Conservation (phyloP, 192 early-diverging fungal genomes). For the Coemansia sp. region DNA sequence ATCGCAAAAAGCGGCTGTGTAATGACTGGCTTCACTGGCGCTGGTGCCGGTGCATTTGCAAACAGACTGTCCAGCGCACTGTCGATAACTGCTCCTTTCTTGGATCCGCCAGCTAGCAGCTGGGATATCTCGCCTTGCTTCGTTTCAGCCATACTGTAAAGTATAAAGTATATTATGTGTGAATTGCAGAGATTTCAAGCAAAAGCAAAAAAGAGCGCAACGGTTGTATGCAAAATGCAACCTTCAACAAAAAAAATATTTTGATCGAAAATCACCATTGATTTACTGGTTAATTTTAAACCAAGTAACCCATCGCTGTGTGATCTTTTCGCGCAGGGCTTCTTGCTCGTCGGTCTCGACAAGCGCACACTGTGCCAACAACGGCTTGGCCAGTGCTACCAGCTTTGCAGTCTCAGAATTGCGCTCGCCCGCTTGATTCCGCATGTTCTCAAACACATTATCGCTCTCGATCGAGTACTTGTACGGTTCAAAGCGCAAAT, state of each 20-base stretch:
- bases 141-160: not conserved
- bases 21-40: slow-evolving; percentile 15
- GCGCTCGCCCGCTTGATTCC: slow-evolving; percentile 14
- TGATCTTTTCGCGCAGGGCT: slow-evolving; percentile 10
- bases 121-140: slow-evolving; percentile 38
- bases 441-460: slow-evolving; percentile 11
- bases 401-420: slow-evolving; percentile 24
- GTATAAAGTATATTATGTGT: not conserved
- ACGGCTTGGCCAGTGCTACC: slow-evolving; percentile 17
- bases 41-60: slow-evolving; percentile 54
- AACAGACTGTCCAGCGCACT: slow-evolving; percentile 62
- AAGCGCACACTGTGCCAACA: slow-evolving; percentile 35
- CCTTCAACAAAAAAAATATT: not conserved
- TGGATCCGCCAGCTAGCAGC: slow-evolving; percentile 34
- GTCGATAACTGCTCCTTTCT: slow-evolving; percentile 46
- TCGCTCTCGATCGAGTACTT: slow-evolving; percentile 8
- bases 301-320: slow-evolving; percentile 31
- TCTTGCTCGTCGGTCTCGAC: slow-evolving; percentile 28
- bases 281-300: slow-evolving; percentile 11
- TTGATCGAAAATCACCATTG: not conserved
- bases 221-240: not conserved
- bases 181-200: not conserved
- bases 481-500: slow-evolving; percentile 25
- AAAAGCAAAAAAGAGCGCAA: not conserved
- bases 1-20: slow-evolving; percentile 2